phyloP scores from a whole-genome alignment of 495 filamentous ascomycete species.

The Staphylotrichum longicolle region DNA sequence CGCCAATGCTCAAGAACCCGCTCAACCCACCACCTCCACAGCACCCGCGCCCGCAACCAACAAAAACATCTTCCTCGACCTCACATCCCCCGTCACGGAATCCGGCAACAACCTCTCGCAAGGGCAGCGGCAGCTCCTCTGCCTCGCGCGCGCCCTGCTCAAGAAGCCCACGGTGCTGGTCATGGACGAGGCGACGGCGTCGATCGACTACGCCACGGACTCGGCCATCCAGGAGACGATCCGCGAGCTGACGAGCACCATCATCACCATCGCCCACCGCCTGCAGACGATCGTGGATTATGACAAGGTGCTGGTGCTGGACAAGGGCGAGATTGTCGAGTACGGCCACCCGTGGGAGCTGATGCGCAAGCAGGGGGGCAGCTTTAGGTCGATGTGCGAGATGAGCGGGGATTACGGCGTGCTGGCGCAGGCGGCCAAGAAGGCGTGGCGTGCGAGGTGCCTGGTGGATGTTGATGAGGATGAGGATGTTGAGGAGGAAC shows the following conservation, averaged over 20 bases:
- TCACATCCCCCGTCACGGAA: slow-evolving; percentile 81
- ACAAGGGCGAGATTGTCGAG: slow-evolving; percentile 84
- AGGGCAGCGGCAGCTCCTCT: slow-evolving; percentile 92
- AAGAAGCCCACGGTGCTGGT: slow-evolving; percentile 88
- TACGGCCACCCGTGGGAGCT: slow-evolving; percentile 84
- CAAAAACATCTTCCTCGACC: slow-evolving; percentile 91
- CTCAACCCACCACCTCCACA: slow-evolving; percentile 16
- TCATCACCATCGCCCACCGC: slow-evolving; percentile 97
- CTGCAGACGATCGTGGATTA: slow-evolving; percentile 97
- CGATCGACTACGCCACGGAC: slow-evolving; percentile 96
- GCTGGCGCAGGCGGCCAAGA: slow-evolving; percentile 72
- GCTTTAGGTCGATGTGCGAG: slow-evolving; percentile 91
- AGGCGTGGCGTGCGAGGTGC: slow-evolving; percentile 47
- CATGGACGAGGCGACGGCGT: slow-evolving; percentile 99
- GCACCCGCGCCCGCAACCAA: slow-evolving; percentile 57
- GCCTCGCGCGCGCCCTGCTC: slow-evolving; percentile 89
- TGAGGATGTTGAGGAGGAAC: slow-evolving; percentile 16
- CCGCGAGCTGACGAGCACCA: slow-evolving; percentile 84
- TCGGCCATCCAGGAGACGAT: slow-evolving; percentile 95
- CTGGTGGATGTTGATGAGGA: slow-evolving; percentile 42
- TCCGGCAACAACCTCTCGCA: slow-evolving; percentile 96
- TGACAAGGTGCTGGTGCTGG: slow-evolving; percentile 95
- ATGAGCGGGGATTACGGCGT: slow-evolving; percentile 83
- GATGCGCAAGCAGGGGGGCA: slow-evolving; percentile 57
- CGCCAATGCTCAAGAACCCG: slow-evolving; percentile 6